Evolutionary conservation across 1,284 basidiomycete species (phyloP), one percentile per base, ranked within the genome.

Genomic region (Earliella scabrosa): DNA sequence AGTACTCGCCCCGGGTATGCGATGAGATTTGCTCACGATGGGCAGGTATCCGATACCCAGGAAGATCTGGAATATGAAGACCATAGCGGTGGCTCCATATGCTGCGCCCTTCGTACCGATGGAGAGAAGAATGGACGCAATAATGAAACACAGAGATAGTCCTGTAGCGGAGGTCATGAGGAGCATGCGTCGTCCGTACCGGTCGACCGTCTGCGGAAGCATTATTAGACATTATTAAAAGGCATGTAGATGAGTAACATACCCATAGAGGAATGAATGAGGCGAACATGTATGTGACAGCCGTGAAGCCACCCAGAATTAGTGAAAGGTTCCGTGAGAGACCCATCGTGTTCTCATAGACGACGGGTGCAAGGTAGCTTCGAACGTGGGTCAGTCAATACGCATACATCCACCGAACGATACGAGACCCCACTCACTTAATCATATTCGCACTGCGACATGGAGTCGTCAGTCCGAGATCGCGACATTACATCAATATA

Each of bases 221-320:
- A 11, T 1, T 13, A 10, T 45, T 13, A 54, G 34, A 10, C n/a
- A 10, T 3, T 20, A 20, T 23, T 4, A 9, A 18, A 8, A 20
- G 6, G 26, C n/a, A 13, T 18, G 8, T 23, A 2, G 8, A 20
- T 29, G 20, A 29, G n/a, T 10, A 14, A 16, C n/a, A 9, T 48
- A 73, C 75, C 76, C 73, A 77, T 5, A 75, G 71, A 2, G 74
- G 75, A 49, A 78, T 77, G 54, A 78, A 77, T 0, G 77, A 78
- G n/a, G 75, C 76, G 34, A 78, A 55, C 71, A 77, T 73, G 55
- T 76, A 79, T 0, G 72, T 76, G 41, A 77, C 67, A 0, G 76
- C 67, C 1, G 75, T 78, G 55, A 68, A 75, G 3, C 75, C 76
- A 21, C 75, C 75, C 5, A 77, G 69, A 32, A 77, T 71, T 26